A percentile compares a stretch with the other conserved stretches of the same genome.
These are phyloP conservation scores for Lachancea fermentati DNA, from an alignment of 805 yeast species.

Conservation along the genomic window DNA sequence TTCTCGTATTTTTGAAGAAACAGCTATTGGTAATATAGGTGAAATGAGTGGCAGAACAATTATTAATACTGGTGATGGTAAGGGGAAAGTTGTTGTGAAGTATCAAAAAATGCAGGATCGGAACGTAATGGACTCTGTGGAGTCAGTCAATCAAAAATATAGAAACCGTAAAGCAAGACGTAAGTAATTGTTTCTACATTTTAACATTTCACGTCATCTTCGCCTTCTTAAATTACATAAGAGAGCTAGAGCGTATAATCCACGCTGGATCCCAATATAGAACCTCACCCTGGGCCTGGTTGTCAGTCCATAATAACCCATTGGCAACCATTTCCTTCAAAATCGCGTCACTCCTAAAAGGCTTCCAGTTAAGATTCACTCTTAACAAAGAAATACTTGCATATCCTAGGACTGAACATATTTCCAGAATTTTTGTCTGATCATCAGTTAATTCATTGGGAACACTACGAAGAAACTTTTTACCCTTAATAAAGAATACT, in stretches of 20 bases:
- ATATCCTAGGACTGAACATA: constrained; percentile 73
- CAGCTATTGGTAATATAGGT: no score
- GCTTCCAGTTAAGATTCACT: constrained; percentile 76
- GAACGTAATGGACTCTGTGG: constrained; percentile 57
- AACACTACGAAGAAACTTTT: constrained; percentile 55
- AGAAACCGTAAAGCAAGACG: constrained; percentile 35
- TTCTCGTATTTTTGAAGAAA: constrained; percentile 42
- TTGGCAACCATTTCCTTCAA: constrained; percentile 73
- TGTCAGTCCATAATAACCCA: constrained; percentile 86
- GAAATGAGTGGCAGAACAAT: constrained; percentile 27
- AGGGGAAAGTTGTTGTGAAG: constrained; percentile 49
- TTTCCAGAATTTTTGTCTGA: constrained; percentile 63
- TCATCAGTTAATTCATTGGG: constrained; percentile 62
- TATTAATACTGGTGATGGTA: constrained; percentile 74
- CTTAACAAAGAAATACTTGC: constrained; percentile 56
- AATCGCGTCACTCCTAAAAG: constrained; percentile 52
- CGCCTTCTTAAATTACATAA: no score
- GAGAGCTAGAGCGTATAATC: constrained; percentile 36
- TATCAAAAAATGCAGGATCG: constrained; percentile 58
- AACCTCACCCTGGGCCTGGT: constrained; percentile 38
- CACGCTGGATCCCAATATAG: constrained; percentile 74
- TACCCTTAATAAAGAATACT: constrained; percentile 46
- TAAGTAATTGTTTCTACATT: neutral
- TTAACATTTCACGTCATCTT: neutral
- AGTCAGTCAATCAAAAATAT: constrained; percentile 62